Base-by-base conservation (phyloP, 257 asterid genomes). In the Scutellaria barbata region DNA sequence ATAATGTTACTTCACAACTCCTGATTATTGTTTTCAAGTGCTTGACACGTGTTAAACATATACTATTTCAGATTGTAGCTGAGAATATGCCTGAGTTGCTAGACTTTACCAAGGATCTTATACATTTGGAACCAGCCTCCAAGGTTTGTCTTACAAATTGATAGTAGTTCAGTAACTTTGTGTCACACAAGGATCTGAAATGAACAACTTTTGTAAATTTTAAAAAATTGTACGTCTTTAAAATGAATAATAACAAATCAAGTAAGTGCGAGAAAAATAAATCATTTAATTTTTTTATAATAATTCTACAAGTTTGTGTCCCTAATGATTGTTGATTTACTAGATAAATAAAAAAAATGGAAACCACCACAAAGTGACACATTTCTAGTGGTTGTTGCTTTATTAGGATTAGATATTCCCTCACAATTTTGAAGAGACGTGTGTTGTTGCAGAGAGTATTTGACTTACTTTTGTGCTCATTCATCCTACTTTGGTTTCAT, bases 51-150 rank as follows among this genome's bases (percentile, higher is more conserved):
- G 41, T 43, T 41, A 63, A 74, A 41, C 76, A 43, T 67, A 39
- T 56, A 3, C 56, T 79, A 39, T 77, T 66, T 42, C 73, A 94
- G 98, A 81, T 90, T 69, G 81, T 94, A 67, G 87, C 96, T 37
- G 97, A 91, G 87, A 91, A 91, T 86, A 83, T 87, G 91, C 91
- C 92, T 5, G 96, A 94, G 67, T 82, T 94, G 82, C 90, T 94
- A 63, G 97, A 94, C 85, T 94, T 87, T 74, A 88, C 77, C 71
- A 90, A 90, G 87, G 97, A 90, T 85, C 92, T 94, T 79, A 71
- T 63, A 76, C 96, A 90, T 86, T 83, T 94, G 85, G 98, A 94
- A 71, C 96, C 95, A 56, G 97, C 97, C 71, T 87, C 98, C 61
- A 94, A 94, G 97, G 98, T 94, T 74, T 75, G 76, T 45, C 54